These are phyloP conservation scores for Craterostigma plantagineum DNA, from an alignment of 257 asterid genomes.

Conservation along the genomic window DNA sequence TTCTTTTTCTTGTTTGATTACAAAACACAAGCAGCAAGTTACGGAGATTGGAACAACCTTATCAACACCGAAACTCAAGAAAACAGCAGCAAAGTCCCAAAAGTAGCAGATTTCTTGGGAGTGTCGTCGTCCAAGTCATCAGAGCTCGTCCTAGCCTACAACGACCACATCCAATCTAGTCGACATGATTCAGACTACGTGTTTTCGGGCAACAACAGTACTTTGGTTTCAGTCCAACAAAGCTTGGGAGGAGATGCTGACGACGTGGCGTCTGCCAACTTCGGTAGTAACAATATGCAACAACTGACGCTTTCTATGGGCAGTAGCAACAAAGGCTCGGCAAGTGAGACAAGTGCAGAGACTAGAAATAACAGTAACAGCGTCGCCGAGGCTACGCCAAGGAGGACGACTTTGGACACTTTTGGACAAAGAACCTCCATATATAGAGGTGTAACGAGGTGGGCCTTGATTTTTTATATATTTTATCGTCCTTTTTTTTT, in stretches of 20 bases:
- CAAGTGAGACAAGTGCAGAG: conserved; percentile 23
- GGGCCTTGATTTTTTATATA: not conserved
- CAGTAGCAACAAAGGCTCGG: conserved; percentile 20
- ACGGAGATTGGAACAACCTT: conserved; percentile 55
- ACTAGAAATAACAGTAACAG: conserved; percentile 15
- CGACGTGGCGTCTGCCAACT: too few species aligned
- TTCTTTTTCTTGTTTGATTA: not conserved
- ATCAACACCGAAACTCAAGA: conserved; percentile 10
- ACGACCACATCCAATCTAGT: conserved; percentile 18
- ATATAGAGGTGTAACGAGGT: conserved; percentile 94
- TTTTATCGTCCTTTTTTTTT: too few species aligned
- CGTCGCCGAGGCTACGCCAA: conserved; percentile 51
- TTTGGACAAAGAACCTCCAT: conserved; percentile 95
- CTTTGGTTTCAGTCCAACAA: not conserved
- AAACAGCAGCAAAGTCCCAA: conserved; percentile 38
- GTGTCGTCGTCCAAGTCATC: conserved; percentile 29
- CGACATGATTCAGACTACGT: conserved; percentile 28
- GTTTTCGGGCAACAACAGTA: conserved; percentile 27
- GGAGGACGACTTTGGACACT: conserved; percentile 59
- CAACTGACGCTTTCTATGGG: conserved; percentile 72
- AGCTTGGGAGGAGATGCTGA: too few species aligned
- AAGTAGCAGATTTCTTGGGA: conserved; percentile 73
- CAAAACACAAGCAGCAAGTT: conserved; percentile 2
- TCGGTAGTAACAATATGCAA: conserved; percentile 20
- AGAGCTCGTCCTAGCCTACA: conserved; percentile 31